Evolutionary conservation across 139 green algal species (phyloP).

Genomic region (Edaphochlamys debaryana): DNA sequence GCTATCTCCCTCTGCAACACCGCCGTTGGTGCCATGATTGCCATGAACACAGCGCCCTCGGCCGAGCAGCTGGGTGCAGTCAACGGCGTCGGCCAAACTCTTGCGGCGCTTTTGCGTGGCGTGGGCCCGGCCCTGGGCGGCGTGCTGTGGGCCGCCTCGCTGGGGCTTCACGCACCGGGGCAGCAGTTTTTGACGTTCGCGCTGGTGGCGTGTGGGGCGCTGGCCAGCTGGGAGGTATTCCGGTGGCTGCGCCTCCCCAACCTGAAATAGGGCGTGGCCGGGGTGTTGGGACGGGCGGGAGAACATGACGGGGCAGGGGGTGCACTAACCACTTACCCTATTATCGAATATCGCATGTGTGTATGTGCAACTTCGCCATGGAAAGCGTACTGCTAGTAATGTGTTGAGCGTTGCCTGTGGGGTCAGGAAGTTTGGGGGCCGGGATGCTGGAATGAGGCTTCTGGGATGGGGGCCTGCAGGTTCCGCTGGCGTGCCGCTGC

Average conservation of each 20-base stretch:
- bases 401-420: too few species aligned
- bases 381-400: too few species aligned
- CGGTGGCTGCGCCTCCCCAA: slow-evolving; percentile 22
- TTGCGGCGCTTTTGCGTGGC: slow-evolving; percentile 68
- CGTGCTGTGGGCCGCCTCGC: slow-evolving; percentile 61
- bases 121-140: slow-evolving; percentile 69
- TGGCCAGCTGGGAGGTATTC: slow-evolving; percentile 22
- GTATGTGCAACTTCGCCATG: too few species aligned
- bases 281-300: too few species aligned
- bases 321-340: too few species aligned
- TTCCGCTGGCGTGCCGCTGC: too few species aligned
- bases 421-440: too few species aligned
- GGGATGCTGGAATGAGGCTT: too few species aligned
- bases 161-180: slow-evolving; percentile 44
- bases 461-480: too few species aligned
- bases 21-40: slow-evolving; percentile 71
- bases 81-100: slow-evolving; percentile 77
- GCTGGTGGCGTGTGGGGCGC: slow-evolving; percentile 27
- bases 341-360: too few species aligned
- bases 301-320: too few species aligned
- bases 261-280: background rate
- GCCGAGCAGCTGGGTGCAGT: slow-evolving; percentile 62
- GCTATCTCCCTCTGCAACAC: slow-evolving; percentile 46
- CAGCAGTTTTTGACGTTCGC: slow-evolving; percentile 76
- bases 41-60: slow-evolving; percentile 63